Evolutionary conservation across 2,329 filamentous ascomycete species (phyloP), one percentile per base, ranked within the genome.

Genomic region (Ophiocordyceps camponoti-saundersi): DNA sequence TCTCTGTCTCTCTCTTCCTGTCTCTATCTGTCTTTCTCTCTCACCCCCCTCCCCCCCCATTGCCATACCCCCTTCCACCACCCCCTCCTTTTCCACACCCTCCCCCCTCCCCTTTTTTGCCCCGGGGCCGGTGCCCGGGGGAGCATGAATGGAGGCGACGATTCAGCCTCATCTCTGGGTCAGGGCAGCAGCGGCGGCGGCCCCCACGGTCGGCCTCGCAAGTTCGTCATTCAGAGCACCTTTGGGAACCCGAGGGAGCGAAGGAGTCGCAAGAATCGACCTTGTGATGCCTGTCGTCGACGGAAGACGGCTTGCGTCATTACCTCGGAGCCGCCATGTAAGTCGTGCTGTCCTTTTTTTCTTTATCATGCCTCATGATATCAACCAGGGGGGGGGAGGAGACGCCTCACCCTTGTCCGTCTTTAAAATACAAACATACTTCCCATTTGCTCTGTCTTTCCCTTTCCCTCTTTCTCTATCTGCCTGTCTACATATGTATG

Each of bases 261-360:
- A 32, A 54, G 67, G 47, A 70, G 68, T 53, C 63, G 67, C 48
- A 70, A 70, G 55, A 66, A 66, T 48, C 61, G 66, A 23, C 68
- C 68, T 2, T 71, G 68, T 49, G 68, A 70, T 54, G 59, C 61
- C 12, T 70, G 68, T 50, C 64, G 67, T 10, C 58, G 57, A 44
- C 59, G 68, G 18, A 70, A 70, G 56, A 69, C 66, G 41, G 68
- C 65, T n/a, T 70, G 67, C 52, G 62, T 70, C 8, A 70, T 71
- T 47, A 61, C 64, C 29, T 58, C 57, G 12, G 56, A 61, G 48
- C 67, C 67, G 45, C 68, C 67, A 48, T 70, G 68, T 70, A 59
- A 56, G 65, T 53, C 15, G 20, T n/a, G n/a, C n/a, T n/a, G n/a
- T n/a, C n/a, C n/a, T n/a, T n/a, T n/a, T n/a, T 8, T 4, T 12